Percentiles rank a stretch among this genome's conserved stretches.
These are phyloP conservation scores for Parmelia sp. DNA, from an alignment of 495 filamentous ascomycete species.

Conservation along the genomic window DNA sequence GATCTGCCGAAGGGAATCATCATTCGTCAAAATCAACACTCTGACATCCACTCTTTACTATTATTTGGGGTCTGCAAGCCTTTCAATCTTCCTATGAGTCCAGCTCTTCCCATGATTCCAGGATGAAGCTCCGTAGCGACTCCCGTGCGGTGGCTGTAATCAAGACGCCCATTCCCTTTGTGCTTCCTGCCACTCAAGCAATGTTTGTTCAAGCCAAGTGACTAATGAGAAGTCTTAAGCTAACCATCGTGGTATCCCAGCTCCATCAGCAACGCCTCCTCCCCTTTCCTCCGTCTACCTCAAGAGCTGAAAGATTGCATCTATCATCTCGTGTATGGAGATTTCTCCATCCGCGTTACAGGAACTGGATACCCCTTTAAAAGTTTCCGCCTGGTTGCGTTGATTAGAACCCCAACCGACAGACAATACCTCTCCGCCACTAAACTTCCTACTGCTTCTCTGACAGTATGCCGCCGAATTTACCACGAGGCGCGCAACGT, in stretches of 20 bases:
- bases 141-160: background rate
- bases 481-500: background rate
- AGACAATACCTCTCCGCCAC: too few species aligned
- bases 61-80: background rate
- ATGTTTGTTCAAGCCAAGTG: background rate
- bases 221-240: background rate
- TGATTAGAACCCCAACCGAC: too few species aligned
- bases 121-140: slow-evolving; percentile 3
- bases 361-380: too few species aligned
- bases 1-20: background rate
- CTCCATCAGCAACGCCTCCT: background rate
- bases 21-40: background rate
- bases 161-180: background rate
- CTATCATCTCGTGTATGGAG: background rate
- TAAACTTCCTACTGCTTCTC: background rate
- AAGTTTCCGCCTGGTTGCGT: background rate
- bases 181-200: background rate
- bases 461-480: slow-evolving; percentile 1
- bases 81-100: background rate
- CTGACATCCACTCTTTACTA: background rate
- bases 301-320: slow-evolving; percentile 1
- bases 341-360: background rate
- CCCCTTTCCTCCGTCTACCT: slow-evolving; percentile 1
- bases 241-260: background rate
- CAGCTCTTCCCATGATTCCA: background rate